Evolutionary conservation across 192 early-diverging fungal genomes (phyloP), one percentile per base, ranked within the genome.

Genomic region (Coemansia sp.): DNA sequence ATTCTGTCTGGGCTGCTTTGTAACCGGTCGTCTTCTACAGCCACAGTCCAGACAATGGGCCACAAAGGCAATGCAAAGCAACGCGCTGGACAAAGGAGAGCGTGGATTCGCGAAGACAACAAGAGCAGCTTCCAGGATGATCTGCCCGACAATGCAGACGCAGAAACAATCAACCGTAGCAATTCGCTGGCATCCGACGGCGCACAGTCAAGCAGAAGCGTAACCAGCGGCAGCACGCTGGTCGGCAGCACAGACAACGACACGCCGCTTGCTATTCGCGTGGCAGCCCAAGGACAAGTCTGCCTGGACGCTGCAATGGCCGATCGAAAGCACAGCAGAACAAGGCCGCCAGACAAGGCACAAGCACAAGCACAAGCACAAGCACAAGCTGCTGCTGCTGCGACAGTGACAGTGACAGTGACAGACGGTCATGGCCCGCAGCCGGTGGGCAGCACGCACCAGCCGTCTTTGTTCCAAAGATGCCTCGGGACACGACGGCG

Each of bases 141-240:
- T 48, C 45, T 12, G 45, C 45, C 17, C 17, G 45, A 48, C 45
- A 48, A 5, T 48, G 14, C 45, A 15, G 71, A n/a, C 32, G 52
- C 65, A 56, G 71, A 32, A 73, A 57, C 39, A 67, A 37, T 60
- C 17, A 20, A 18, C n/a, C 56, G 48, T 48, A 57, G 66, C 62
- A 66, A 9, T 52, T 58, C 57, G 34, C 52, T 34, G 64, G 70
- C 18, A 11, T 62, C 61, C 9, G 38, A 45, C 20, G 39, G 41
- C 38, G 15, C 37, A 34, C 61, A 64, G 32, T 68, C 61, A 1
- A 67, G 58, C 18, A 39, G 54, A 51, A 75, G 67, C 55, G 56
- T 53, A 33, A 51, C 33, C 11, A 81, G 73, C 51, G 66, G 60
- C 11, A 75, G 60, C 64, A 81, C 73, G 18, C 65, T 81, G 7